These are phyloP conservation scores for Pichia sp. DNA, from an alignment of 1,139 yeast genomes.

Conservation along the genomic window DNA sequence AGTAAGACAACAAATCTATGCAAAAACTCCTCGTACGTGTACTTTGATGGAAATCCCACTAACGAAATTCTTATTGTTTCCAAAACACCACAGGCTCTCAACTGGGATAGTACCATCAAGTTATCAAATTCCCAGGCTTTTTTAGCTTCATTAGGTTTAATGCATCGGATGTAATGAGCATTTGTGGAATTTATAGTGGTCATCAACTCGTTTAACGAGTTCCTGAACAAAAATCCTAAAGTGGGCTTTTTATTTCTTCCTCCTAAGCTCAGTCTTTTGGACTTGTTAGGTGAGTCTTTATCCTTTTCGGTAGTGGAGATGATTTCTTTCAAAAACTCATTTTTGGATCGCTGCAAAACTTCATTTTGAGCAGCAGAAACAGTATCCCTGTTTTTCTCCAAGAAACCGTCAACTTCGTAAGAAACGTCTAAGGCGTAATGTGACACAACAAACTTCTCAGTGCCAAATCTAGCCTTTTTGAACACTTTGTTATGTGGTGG, in stretches of 20 bases:
- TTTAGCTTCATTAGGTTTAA: slow-evolving; percentile 91
- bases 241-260: slow-evolving; percentile 80
- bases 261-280: slow-evolving; percentile 10
- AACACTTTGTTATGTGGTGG: slow-evolving; percentile 76
- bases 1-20: slow-evolving; percentile 80
- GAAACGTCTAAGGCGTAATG: slow-evolving; percentile 95
- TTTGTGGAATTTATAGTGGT: slow-evolving; percentile 86
- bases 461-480: slow-evolving; percentile 93
- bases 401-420: slow-evolving; percentile 89
- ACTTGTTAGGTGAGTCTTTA: background rate
- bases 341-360: slow-evolving; percentile 66
- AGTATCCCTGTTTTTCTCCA: slow-evolving; percentile 95
- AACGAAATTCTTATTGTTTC: slow-evolving; percentile 95
- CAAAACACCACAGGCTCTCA: slow-evolving; percentile 97
- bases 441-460: slow-evolving; percentile 81
- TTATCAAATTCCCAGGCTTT: slow-evolving; percentile 95
- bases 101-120: slow-evolving; percentile 88
- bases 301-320: slow-evolving; percentile 49
- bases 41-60: slow-evolving; percentile 96
- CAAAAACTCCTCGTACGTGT: slow-evolving; percentile 93
- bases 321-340: slow-evolving; percentile 59
- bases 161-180: slow-evolving; percentile 95
- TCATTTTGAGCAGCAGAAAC: slow-evolving; percentile 94
- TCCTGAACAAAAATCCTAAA: slow-evolving; percentile 87
- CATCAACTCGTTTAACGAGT: slow-evolving; percentile 90